Conservation (phyloP, 495 filamentous ascomycete species). For the Darksidea phi region DNA sequence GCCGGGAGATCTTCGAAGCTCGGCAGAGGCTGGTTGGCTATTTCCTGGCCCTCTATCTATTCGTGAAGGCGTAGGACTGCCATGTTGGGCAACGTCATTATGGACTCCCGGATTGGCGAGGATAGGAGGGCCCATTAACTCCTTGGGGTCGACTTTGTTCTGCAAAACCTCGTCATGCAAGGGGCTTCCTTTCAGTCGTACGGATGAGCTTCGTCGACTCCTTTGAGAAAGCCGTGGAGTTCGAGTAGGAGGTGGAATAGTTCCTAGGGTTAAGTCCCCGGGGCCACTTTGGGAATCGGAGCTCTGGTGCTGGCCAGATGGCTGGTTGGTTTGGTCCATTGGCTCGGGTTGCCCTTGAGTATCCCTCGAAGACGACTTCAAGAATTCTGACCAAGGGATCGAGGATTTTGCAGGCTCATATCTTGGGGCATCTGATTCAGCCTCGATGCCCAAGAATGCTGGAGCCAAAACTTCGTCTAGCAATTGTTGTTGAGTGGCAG, state of each 20-base stretch:
- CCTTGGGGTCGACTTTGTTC: neutral
- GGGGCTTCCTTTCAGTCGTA: constrained; percentile 6
- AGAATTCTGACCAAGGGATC: constrained; percentile 34
- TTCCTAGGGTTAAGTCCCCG: too few species aligned
- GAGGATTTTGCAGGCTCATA: constrained; percentile 29
- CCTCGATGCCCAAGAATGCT: constrained; percentile 12
- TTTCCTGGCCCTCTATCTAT: too few species aligned
- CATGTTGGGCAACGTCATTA: too few species aligned
- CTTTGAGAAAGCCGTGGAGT: neutral
- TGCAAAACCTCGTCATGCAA: constrained; percentile 1
- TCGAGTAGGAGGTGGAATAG: neutral
- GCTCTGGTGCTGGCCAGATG: neutral
- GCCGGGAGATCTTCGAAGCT: neutral
- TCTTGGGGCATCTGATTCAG: neutral
- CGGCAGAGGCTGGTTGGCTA: neutral
- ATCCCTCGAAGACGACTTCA: constrained; percentile 16
- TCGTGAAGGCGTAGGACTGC: too few species aligned
- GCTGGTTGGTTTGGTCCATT: neutral
- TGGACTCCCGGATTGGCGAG: too few species aligned
- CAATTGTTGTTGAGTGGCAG: constrained; percentile 34
- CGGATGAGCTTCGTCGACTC: constrained; percentile 11
- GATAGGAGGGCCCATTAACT: too few species aligned
- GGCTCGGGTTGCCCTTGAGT: neutral
- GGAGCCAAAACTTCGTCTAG: constrained; percentile 29
- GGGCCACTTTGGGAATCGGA: neutral